Evolutionary conservation across 345 rosid species (phyloP), one percentile per base, ranked within the genome.

Genomic region (Lepidium aucheri): DNA sequence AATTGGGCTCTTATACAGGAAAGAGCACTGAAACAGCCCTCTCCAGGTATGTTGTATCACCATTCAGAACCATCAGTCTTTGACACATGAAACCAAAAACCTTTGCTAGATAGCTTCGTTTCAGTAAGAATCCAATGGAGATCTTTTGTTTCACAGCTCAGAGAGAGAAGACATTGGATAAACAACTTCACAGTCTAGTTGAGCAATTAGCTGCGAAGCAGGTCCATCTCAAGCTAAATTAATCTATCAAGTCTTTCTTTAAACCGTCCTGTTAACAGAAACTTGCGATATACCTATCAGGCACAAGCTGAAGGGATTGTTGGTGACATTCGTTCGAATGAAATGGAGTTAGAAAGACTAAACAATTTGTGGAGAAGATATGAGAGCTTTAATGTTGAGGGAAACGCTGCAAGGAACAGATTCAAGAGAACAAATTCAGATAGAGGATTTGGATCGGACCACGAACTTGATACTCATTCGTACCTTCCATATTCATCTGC

Each of bases 201-300:
- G 97, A 94, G 82, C 99, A 94, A 82, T 80, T 88, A 69, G 97
- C 85, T 53, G 83, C 78, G 51, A 94, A 94, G 67, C 97, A 94
- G 90, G 99, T 94, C 42, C 39, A 44, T 63, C 15, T 44, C 63
- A 52, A 53, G 39, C 58, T 70, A 68, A 52, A 24, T 61, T 12
- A 38, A 28, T 36, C 36, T 28, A 24, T n/a, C 51, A 11, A 20
- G 3, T 64, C 14, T 39, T n/a, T 18, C 16, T 69, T 65, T 28
- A 9, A 26, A 39, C 28, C 24, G 43, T 32, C 51, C 7, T 73
- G 54, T 20, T 39, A n/a, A 42, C 46, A 28, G 28, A 47, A 55
- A 55, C 3, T 54, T 58, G 38, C 62, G 16, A 30, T 54, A 68
- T 60, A 34, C 8, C 10, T 58, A 57, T 33, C 67, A 94, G 99